Evolutionary conservation across 306 rosid genomes (phyloP).

Genomic region (Trichosanthes truncata): DNA sequence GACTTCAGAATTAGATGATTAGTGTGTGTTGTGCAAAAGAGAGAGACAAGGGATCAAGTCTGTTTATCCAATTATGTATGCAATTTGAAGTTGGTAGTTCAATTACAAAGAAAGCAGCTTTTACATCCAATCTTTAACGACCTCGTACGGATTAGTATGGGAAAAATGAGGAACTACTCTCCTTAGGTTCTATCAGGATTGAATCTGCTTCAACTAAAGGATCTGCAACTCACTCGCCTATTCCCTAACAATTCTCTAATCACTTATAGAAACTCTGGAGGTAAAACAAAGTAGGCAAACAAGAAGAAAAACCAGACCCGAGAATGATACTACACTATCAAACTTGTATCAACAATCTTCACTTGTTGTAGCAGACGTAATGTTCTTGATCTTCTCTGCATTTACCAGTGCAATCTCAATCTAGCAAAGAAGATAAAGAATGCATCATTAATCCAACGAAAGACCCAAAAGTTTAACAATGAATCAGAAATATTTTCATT

Average conservation of each 20-base stretch:
- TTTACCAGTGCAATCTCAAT: conserved; percentile 36
- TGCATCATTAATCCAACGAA: background rate
- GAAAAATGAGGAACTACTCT: background rate
- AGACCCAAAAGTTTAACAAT: background rate
- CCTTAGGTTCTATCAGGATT: background rate
- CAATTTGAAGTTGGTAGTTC: background rate
- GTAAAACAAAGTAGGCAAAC: background rate
- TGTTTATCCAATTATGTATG: background rate
- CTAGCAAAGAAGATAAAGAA: conserved; percentile 21
- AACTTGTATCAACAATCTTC: conserved; percentile 10
- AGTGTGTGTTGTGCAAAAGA: background rate
- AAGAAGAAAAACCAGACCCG: background rate
- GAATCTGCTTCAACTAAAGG: background rate
- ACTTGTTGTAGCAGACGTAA: conserved; percentile 9
- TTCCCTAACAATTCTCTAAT: background rate
- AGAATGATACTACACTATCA: background rate
- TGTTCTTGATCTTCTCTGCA: conserved; percentile 22
- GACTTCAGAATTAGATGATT: background rate
- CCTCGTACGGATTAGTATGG: background rate
- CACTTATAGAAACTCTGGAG: background rate
- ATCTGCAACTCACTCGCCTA: background rate
- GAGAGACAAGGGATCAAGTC: conserved; percentile 1
- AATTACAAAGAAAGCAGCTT: background rate
- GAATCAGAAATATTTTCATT: background rate
- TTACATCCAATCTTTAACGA: background rate